Conservation (phyloP, 2,329 filamentous ascomycete genomes). For the Fusarium begoniae region DNA sequence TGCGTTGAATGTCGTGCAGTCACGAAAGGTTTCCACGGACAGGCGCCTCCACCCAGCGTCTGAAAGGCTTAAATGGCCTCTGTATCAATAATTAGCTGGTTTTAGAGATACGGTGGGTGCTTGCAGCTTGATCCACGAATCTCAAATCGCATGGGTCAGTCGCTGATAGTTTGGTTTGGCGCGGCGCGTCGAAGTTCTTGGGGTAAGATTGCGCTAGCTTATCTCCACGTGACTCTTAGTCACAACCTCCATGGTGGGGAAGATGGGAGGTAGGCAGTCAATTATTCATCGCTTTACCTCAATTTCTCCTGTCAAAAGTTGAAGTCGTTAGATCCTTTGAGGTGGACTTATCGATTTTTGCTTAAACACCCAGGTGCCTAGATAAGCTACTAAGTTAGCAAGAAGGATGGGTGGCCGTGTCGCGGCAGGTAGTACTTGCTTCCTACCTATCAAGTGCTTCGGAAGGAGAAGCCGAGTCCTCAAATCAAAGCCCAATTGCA, state of each 20-base stretch:
- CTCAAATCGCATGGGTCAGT: conserved; percentile 31
- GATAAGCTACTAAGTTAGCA: neutral
- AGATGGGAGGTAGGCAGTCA: neutral
- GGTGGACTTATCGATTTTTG: neutral
- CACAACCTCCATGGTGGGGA: neutral
- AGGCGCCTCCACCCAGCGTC: conserved; percentile 8
- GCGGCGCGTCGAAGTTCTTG: conserved; percentile 33
- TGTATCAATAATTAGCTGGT: neutral
- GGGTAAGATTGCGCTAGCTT: conserved; percentile 1
- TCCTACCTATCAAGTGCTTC: neutral
- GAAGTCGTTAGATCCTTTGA: neutral
- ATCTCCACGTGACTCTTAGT: conserved; percentile 26
- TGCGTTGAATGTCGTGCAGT: conserved; percentile 11
- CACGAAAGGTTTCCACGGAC: neutral
- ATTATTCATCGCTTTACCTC: neutral
- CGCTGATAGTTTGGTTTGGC: conserved; percentile 24
- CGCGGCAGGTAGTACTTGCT: neutral
- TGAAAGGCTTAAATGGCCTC: neutral
- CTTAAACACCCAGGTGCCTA: too few species aligned
- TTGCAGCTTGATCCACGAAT: conserved; percentile 23
- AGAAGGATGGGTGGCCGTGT: neutral
- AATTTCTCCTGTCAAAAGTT: conserved; percentile 25
- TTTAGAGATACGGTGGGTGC: conserved; percentile 17
- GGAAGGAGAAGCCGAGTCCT: neutral
- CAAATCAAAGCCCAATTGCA: neutral